These are phyloP conservation scores for Sporothrix brasiliensis DNA, from an alignment of 2,329 filamentous ascomycete genomes.

Conservation along the genomic window DNA sequence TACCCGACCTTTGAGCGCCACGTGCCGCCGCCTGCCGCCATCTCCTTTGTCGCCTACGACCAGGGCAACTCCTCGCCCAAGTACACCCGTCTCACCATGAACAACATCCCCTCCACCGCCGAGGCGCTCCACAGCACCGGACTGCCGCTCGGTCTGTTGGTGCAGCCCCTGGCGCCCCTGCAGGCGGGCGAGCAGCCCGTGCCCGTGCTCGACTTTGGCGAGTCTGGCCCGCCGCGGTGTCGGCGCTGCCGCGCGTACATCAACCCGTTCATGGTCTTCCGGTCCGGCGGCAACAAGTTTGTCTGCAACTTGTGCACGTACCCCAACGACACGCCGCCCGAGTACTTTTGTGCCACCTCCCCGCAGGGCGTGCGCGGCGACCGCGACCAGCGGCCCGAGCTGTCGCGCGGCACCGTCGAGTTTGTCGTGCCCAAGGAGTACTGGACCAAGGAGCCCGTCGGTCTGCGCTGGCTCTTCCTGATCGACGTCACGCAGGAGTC, in stretches of 20 bases:
- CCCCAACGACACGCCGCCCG: slow-evolving; percentile 87
- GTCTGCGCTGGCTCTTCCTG: slow-evolving; percentile 83
- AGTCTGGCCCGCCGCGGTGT: slow-evolving; percentile 85
- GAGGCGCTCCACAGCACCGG: slow-evolving; percentile 81
- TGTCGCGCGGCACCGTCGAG: slow-evolving; percentile 90
- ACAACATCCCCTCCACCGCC: slow-evolving; percentile 82
- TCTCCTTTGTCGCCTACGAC: slow-evolving; percentile 91
- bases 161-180: slow-evolving; percentile 84
- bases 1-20: slow-evolving; percentile 97
- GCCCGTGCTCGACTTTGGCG: slow-evolving; percentile 93
- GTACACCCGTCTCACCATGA: slow-evolving; percentile 86
- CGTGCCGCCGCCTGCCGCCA: slow-evolving; percentile 81
- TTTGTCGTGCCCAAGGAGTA: slow-evolving; percentile 98
- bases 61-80: slow-evolving; percentile 97
- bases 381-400: slow-evolving; percentile 82
- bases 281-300: slow-evolving; percentile 90
- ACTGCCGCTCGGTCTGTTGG: slow-evolving; percentile 80
- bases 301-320: slow-evolving; percentile 98
- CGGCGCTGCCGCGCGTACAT: slow-evolving; percentile 93
- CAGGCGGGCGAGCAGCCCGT: slow-evolving; percentile 84
- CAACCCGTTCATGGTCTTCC: slow-evolving; percentile 99
- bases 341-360: slow-evolving; percentile 92
- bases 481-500: slow-evolving; percentile 93
- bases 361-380: slow-evolving; percentile 86
- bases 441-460: slow-evolving; percentile 92